Conservation (phyloP, 139 green algal genomes). For the Haematococcus lacustris region DNA sequence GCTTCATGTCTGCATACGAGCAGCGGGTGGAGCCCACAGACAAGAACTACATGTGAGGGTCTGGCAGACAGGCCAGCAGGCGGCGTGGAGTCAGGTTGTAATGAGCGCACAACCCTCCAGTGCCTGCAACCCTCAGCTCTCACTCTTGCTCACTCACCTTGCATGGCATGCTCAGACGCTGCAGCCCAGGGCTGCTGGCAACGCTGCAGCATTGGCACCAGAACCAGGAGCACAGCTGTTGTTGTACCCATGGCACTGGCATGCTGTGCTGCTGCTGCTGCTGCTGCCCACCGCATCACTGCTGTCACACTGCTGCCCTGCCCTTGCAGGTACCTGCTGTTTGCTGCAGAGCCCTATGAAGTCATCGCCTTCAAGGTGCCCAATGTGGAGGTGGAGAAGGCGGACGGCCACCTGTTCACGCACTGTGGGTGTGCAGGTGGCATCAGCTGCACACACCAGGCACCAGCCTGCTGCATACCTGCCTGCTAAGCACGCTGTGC, state of each 20-base stretch:
- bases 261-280: neutral
- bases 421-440: conserved; percentile 76
- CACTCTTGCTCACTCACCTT: too few species aligned
- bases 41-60: conserved; percentile 21
- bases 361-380: conserved; percentile 92
- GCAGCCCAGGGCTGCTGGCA: too few species aligned
- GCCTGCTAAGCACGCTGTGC: too few species aligned
- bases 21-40: conserved; percentile 72
- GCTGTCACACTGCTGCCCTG: too few species aligned
- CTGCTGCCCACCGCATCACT: too few species aligned
- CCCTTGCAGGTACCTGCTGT: conserved; percentile 79
- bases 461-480: too few species aligned
- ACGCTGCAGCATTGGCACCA: too few species aligned
- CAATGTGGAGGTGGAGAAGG: conserved; percentile 81
- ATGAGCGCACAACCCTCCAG: too few species aligned
- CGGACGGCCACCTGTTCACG: conserved; percentile 76
- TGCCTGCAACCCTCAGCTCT: too few species aligned
- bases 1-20: conserved; percentile 97
- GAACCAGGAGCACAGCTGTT: neutral
- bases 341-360: conserved; percentile 96
- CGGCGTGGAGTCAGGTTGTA: too few species aligned
- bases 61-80: neutral
- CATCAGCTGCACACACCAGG: too few species aligned
- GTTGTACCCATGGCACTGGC: neutral
- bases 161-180: too few species aligned